phyloP scores from a whole-genome alignment of 345 rosid species.

The Eucalyptus guilfoylei region DNA sequence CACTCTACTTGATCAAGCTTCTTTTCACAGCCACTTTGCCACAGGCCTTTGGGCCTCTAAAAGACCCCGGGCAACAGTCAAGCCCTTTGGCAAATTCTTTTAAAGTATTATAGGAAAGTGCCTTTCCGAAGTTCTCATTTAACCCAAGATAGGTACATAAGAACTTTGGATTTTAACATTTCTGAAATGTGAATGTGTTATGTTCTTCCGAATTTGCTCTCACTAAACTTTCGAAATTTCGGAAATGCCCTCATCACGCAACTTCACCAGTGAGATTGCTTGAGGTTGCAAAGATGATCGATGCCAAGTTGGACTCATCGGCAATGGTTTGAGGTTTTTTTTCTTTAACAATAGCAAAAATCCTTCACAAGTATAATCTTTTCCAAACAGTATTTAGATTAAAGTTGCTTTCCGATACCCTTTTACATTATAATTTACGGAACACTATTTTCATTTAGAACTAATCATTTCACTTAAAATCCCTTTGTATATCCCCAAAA shows the following conservation, averaged over 20 bases:
- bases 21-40: neutral
- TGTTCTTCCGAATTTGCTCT: neutral
- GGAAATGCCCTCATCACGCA: neutral
- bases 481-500: too few species aligned
- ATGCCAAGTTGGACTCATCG: rapidly evolving
- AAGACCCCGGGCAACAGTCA: neutral
- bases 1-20: neutral
- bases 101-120: neutral
- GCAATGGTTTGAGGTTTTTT: neutral
- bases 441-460: too few species aligned
- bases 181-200: neutral
- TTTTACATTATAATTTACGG: neutral
- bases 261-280: neutral
- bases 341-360: neutral
- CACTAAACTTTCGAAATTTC: neutral
- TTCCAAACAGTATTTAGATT: neutral
- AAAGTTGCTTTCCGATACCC: neutral
- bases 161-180: neutral
- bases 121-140: neutral
- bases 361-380: neutral
- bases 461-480: too few species aligned
- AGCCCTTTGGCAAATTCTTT: neutral
- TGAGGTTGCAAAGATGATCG: neutral
- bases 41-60: neutral
- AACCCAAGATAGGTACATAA: neutral